These are phyloP conservation scores for Coniella lustricola DNA, from an alignment of 2,329 filamentous ascomycete species.

Conservation along the genomic window DNA sequence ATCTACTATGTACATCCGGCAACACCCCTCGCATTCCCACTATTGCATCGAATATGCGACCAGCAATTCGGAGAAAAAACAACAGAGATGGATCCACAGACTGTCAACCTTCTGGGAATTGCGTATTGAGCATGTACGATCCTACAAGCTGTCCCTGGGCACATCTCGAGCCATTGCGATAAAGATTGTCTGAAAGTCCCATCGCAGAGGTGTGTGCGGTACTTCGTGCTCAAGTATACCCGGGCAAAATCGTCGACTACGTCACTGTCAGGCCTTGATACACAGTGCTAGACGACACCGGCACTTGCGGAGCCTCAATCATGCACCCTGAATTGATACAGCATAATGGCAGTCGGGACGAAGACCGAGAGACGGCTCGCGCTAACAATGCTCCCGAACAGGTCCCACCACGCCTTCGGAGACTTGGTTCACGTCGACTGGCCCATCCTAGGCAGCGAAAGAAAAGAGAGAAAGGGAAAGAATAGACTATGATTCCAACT, in stretches of 20 bases:
- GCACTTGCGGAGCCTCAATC: constrained; percentile 17
- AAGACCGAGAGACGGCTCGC: neutral
- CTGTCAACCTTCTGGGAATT: neutral
- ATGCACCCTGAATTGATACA: too few species aligned
- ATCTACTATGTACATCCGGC: too few species aligned
- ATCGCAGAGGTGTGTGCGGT: neutral
- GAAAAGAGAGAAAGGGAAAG: too few species aligned
- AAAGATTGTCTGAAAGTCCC: neutral
- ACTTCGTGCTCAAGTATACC: neutral
- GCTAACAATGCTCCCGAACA: constrained; percentile 1
- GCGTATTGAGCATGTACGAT: too few species aligned
- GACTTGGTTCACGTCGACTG: too few species aligned
- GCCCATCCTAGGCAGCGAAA: too few species aligned
- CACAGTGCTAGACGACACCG: constrained; percentile 16
- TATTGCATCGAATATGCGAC: too few species aligned
- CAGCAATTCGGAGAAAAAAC: too few species aligned
- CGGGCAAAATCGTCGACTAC: neutral
- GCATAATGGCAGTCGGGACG: constrained; percentile 6
- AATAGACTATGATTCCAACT: too few species aligned
- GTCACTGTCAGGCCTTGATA: neutral
- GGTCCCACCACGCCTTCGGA: neutral
- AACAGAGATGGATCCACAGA: neutral
- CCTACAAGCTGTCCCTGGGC: too few species aligned
- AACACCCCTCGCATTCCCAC: too few species aligned
- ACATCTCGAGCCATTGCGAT: neutral